Percentiles rank a stretch among this genome's conserved stretches.
These are phyloP conservation scores for Furcasterigmium sp. DNA, from an alignment of 2,329 filamentous ascomycete genomes.

Conservation along the genomic window DNA sequence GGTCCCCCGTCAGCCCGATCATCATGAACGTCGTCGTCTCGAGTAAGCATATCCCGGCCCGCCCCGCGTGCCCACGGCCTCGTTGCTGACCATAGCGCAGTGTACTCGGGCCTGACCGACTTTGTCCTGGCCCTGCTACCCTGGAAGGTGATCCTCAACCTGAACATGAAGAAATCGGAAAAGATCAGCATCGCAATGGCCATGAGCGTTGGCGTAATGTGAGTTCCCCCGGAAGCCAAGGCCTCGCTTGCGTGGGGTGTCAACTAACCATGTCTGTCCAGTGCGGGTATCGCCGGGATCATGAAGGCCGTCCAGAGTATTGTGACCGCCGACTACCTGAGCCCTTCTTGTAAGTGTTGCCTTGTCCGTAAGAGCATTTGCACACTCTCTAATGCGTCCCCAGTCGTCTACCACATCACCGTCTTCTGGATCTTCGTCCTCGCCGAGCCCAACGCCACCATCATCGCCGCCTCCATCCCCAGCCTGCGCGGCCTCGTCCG, in stretches of 20 bases:
- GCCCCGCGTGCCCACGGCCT: no score
- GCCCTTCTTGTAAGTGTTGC: constrained; percentile 15
- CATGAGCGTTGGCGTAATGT: constrained; percentile 18
- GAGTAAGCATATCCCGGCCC: no score
- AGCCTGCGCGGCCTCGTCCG: constrained; percentile 8
- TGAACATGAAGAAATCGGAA: constrained; percentile 20
- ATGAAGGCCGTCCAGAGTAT: neutral
- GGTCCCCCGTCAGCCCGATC: constrained; percentile 6
- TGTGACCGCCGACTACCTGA: neutral
- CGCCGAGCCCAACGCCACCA: constrained; percentile 8
- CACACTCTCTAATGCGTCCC: no score
- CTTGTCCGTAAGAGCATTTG: no score
- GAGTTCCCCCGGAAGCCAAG: no score
- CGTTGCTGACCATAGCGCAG: no score
- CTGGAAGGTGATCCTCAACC: constrained; percentile 18
- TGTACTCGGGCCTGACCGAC: constrained; percentile 6
- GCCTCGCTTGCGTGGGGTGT: no score
- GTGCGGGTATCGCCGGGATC: neutral
- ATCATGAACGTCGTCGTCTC: constrained; percentile 11
- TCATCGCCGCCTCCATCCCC: constrained; percentile 9
- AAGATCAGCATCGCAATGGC: constrained; percentile 19
- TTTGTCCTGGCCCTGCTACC: constrained; percentile 12
- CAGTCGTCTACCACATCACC: no score
- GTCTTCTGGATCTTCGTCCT: constrained; percentile 9
- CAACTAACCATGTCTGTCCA: no score